These are phyloP conservation scores for Lasiosphaeris hirsuta DNA, from an alignment of 495 filamentous ascomycete species.

Conservation along the genomic window DNA sequence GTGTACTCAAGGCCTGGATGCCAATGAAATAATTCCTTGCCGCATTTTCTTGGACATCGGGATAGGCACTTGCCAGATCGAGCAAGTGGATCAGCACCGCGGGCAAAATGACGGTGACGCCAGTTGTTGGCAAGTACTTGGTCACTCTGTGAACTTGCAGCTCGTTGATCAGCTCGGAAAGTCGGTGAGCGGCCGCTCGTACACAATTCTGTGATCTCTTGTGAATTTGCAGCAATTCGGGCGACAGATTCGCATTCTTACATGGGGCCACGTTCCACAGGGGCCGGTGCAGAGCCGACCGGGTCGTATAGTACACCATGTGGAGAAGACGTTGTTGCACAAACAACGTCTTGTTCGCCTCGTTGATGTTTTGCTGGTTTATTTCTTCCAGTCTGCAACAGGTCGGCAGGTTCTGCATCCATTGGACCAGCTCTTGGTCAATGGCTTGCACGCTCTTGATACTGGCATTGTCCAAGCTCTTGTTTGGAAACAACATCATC, in stretches of 20 bases:
- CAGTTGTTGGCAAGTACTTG: conserved; percentile 77
- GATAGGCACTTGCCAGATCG: conserved; percentile 77
- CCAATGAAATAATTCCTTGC: conserved; percentile 80
- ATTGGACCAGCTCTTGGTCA: conserved; percentile 68
- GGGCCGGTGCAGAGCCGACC: conserved; percentile 82
- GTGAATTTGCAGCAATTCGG: conserved; percentile 57
- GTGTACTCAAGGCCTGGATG: conserved; percentile 76
- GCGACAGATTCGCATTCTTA: conserved; percentile 47
- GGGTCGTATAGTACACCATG: conserved; percentile 84
- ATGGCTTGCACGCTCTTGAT: conserved; percentile 66
- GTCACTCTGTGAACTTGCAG: conserved; percentile 67
- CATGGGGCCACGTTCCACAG: conserved; percentile 22
- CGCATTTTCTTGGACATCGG: conserved; percentile 53
- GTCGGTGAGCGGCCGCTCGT: conserved; percentile 71
- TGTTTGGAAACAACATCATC: conserved; percentile 87
- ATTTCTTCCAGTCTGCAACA: conserved; percentile 60
- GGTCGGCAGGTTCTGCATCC: conserved; percentile 64
- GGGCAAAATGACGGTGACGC: conserved; percentile 82
- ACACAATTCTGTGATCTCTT: conserved; percentile 78
- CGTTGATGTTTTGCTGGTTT: conserved; percentile 42
- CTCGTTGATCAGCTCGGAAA: conserved; percentile 72
- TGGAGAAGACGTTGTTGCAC: conserved; percentile 76
- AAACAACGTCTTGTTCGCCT: conserved; percentile 49
- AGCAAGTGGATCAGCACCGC: conserved; percentile 89
- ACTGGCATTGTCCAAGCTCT: conserved; percentile 62